Evolutionary conservation across 2,329 filamentous ascomycete genomes (phyloP).

Genomic region (Talaromyces sp.): DNA sequence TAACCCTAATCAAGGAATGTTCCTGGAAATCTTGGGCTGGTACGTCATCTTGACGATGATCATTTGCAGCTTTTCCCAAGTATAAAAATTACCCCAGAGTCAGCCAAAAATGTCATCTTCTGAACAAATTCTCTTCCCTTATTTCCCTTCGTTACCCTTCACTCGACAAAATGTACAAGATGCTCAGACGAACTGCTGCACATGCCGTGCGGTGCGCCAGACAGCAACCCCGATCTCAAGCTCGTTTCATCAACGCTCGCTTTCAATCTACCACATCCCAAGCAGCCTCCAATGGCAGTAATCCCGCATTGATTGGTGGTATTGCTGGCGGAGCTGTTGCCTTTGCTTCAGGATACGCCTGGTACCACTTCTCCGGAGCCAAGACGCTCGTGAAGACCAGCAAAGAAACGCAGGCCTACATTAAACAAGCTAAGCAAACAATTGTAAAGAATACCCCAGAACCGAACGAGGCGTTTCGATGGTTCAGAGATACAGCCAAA

Average conservation of each 20-base stretch:
- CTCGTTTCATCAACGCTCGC: not conserved
- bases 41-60: not conserved
- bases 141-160: not conserved
- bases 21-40: too few species aligned
- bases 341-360: not conserved
- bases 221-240: not conserved
- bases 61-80: not conserved
- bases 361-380: constrained; percentile 4
- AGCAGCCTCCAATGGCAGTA: not conserved
- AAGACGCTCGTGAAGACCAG: constrained; percentile 1
- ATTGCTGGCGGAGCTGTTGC: constrained; percentile 1
- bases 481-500: not conserved
- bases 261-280: not conserved
- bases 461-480: not conserved
- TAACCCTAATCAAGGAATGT: not conserved
- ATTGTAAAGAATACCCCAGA: not conserved
- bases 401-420: constrained; percentile 1
- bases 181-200: not conserved
- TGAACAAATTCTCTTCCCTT: not conserved
- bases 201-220: not conserved
- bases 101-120: not conserved
- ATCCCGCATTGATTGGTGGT: not conserved
- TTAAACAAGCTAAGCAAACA: not conserved
- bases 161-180: not conserved
- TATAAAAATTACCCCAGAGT: not conserved